phyloP scores from a whole-genome alignment of 129 eudicot species.

The Oenanthe sinensis region DNA sequence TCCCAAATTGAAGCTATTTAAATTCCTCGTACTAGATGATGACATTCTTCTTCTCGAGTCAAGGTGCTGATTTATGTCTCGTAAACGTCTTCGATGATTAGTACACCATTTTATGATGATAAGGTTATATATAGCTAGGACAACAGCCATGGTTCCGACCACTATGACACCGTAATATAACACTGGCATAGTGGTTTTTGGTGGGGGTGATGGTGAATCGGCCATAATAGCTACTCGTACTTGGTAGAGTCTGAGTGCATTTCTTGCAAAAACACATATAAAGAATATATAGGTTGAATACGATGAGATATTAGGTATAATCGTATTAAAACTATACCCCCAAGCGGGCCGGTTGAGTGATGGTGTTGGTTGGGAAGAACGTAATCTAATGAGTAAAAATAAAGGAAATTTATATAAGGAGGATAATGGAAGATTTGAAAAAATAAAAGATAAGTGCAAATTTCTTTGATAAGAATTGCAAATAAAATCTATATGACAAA shows the following conservation, averaged over 20 bases:
- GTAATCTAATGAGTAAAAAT: too few relatives aligned
- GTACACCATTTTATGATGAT: slow-evolving; percentile 44
- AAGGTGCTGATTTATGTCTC: background rate
- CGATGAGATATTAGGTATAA: too few relatives aligned
- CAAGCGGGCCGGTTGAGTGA: slow-evolving; percentile 5
- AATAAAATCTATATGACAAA: too few relatives aligned
- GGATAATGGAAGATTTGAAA: too few relatives aligned
- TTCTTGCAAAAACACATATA: background rate
- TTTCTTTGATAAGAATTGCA: too few relatives aligned
- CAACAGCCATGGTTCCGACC: slow-evolving; percentile 48
- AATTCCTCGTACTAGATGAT: slow-evolving; percentile 7
- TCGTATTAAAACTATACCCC: background rate
- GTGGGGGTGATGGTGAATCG: slow-evolving; percentile 21
- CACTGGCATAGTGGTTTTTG: slow-evolving; percentile 32
- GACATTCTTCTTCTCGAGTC: slow-evolving; percentile 5
- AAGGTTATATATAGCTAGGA: slow-evolving; percentile 54
- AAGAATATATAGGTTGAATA: background rate
- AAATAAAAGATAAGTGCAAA: too few relatives aligned
- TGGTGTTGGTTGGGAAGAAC: too few relatives aligned
- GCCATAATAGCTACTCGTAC: background rate
- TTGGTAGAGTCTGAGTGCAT: background rate
- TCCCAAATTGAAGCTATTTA: slow-evolving; percentile 13
- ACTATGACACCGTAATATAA: slow-evolving; percentile 68
- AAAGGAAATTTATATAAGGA: too few relatives aligned
- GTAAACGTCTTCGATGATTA: slow-evolving; percentile 15